Evolutionary conservation across 441 rosid genomes (phyloP).

Genomic region (Geranium incanum): DNA sequence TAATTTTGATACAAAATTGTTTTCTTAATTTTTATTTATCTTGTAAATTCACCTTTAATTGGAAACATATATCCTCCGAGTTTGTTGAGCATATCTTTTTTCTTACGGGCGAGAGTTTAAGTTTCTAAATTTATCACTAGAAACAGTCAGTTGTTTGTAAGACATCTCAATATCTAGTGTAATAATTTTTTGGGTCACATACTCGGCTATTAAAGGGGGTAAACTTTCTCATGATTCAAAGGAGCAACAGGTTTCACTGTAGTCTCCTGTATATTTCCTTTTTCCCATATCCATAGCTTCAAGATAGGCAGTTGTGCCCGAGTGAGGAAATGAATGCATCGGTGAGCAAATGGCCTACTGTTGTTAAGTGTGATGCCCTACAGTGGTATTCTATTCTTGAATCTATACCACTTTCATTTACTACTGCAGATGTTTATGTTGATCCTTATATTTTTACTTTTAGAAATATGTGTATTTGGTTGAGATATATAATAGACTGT

Average conservation of each 20-base stretch:
- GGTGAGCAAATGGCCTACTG: background rate
- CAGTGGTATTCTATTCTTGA: background rate
- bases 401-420: background rate
- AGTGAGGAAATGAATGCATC: background rate
- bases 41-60: background rate
- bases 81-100: background rate
- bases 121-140: background rate
- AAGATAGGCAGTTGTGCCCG: background rate
- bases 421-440: background rate
- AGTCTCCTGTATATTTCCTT: background rate
- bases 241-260: background rate
- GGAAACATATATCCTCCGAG: background rate
- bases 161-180: background rate
- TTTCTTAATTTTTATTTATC: background rate
- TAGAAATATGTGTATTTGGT: constrained; percentile 5
- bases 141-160: background rate
- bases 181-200: background rate
- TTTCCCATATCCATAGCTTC: background rate
- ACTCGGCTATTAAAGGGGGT: background rate
- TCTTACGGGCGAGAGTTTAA: background rate
- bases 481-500: background rate
- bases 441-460: background rate
- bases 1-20: constrained; percentile 27
- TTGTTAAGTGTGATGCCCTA: background rate
- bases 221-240: background rate